Evolutionary conservation across 345 rosid genomes (phyloP).

Genomic region (Salix suchowensis): DNA sequence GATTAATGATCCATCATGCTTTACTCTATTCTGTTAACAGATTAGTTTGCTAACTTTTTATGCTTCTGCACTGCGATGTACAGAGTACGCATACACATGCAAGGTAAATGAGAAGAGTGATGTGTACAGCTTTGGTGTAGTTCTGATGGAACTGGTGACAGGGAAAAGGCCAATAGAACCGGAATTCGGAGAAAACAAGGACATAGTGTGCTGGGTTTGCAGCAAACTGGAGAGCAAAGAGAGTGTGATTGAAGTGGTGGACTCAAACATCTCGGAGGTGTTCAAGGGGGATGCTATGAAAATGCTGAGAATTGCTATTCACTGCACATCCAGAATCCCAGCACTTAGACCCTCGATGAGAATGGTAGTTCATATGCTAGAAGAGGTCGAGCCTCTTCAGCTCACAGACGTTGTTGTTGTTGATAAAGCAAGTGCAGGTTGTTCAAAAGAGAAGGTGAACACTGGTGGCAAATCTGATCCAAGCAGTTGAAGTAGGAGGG

Average conservation of each 20-base stretch:
- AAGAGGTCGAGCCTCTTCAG: constrained; percentile 48
- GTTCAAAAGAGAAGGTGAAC: not conserved
- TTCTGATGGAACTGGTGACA: constrained; percentile 73
- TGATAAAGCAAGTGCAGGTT: constrained; percentile 9
- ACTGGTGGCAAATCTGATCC: not conserved
- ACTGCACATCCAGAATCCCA: constrained; percentile 61
- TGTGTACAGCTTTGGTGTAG: constrained; percentile 87
- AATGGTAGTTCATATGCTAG: constrained; percentile 73
- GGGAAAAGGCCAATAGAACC: constrained; percentile 65
- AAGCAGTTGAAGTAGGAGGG: not conserved
- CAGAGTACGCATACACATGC: constrained; percentile 67
- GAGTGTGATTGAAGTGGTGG: constrained; percentile 39
- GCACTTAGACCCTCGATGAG: constrained; percentile 67
- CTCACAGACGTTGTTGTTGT: constrained; percentile 24
- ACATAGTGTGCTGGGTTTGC: constrained; percentile 62
- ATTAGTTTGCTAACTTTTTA: not conserved
- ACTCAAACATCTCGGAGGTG: constrained; percentile 37
- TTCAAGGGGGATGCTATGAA: constrained; percentile 49
- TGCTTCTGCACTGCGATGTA: constrained; percentile 1
- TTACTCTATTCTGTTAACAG: not conserved
- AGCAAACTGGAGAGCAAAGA: constrained; percentile 36
- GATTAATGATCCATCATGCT: too few relatives aligned
- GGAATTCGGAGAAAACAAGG: constrained; percentile 62
- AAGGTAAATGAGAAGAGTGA: constrained; percentile 70
- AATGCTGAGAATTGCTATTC: constrained; percentile 55